phyloP scores from a whole-genome alignment of 306 rosid species.

The Malus orientalis region DNA sequence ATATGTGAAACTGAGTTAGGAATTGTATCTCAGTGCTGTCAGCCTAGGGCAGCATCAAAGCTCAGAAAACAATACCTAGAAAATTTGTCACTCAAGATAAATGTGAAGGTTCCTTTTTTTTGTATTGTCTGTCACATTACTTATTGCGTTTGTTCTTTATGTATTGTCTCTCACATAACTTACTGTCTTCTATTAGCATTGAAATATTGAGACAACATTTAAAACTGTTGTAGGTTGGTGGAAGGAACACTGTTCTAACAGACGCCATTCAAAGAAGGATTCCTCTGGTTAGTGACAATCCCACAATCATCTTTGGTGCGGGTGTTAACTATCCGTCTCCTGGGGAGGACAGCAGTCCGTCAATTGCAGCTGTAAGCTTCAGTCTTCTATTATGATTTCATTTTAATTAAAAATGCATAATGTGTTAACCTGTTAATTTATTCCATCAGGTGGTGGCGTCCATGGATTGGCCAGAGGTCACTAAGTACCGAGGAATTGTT shows the following conservation, averaged over 20 bases:
- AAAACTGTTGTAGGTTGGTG: slow-evolving; percentile 50
- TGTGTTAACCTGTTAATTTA: not conserved
- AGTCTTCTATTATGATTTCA: not conserved
- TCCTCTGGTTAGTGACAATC: slow-evolving; percentile 44
- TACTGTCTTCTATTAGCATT: too few species aligned
- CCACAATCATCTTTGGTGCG: slow-evolving; percentile 75
- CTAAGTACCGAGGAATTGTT: slow-evolving; percentile 55
- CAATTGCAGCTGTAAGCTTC: slow-evolving; percentile 67
- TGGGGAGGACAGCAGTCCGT: slow-evolving; percentile 16
- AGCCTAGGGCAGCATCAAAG: slow-evolving; percentile 49
- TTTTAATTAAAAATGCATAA: too few species aligned
- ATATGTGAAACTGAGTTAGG: slow-evolving; percentile 78
- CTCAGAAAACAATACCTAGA: slow-evolving; percentile 52
- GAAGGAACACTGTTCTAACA: slow-evolving; percentile 47
- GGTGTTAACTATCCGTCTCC: slow-evolving; percentile 29
- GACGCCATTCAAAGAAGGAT: slow-evolving; percentile 47
- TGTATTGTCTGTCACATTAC: not conserved
- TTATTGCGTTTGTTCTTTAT: not conserved
- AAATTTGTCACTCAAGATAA: slow-evolving; percentile 65
- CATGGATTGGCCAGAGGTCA: slow-evolving; percentile 79
- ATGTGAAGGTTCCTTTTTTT: slow-evolving; percentile 54
- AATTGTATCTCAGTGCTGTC: slow-evolving; percentile 75
- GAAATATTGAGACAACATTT: not conserved
- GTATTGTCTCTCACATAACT: too few species aligned
- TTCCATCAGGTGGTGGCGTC: slow-evolving; percentile 68